These are phyloP conservation scores for Plasmodium billcollinsi DNA, from an alignment of 169 alveolate species.

Conservation along the genomic window DNA sequence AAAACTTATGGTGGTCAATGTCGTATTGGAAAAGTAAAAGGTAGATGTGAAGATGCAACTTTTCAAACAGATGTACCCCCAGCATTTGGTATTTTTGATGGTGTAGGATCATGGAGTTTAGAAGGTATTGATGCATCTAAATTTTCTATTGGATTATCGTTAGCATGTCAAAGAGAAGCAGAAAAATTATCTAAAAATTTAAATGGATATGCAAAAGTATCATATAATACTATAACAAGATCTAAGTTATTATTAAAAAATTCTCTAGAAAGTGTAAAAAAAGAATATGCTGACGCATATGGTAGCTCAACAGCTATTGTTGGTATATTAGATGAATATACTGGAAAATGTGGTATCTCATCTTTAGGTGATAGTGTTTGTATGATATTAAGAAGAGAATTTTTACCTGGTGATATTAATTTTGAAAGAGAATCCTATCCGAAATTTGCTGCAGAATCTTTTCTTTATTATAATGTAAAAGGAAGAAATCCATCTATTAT, in stretches of 20 bases:
- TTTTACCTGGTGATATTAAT: constrained; percentile 79
- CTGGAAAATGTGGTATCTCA: constrained; percentile 82
- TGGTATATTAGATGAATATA: constrained; percentile 78
- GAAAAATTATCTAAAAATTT: constrained; percentile 60
- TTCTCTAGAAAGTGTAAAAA: constrained; percentile 78
- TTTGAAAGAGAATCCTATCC: constrained; percentile 76
- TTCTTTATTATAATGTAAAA: constrained; percentile 49
- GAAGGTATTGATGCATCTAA: constrained; percentile 84
- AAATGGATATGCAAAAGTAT: constrained; percentile 70
- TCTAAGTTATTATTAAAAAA: constrained; percentile 78
- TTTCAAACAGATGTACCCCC: constrained; percentile 79
- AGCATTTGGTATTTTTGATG: constrained; percentile 85
- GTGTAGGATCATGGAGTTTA: constrained; percentile 84
- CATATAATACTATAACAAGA: constrained; percentile 77
- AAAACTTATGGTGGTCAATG: constrained; percentile 75
- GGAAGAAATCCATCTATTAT: constrained; percentile 79
- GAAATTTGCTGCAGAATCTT: constrained; percentile 51
- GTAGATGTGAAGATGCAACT: constrained; percentile 83
- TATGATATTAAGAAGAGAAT: constrained; percentile 79
- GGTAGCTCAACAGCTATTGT: constrained; percentile 85
- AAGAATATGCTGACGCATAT: constrained; percentile 81
- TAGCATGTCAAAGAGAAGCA: constrained; percentile 77
- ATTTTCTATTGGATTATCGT: constrained; percentile 81
- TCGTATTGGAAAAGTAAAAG: constrained; percentile 75
- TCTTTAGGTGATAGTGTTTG: constrained; percentile 82